Conservation (phyloP, 23 red algal genomes). For the Gracilaria domingensis region DNA sequence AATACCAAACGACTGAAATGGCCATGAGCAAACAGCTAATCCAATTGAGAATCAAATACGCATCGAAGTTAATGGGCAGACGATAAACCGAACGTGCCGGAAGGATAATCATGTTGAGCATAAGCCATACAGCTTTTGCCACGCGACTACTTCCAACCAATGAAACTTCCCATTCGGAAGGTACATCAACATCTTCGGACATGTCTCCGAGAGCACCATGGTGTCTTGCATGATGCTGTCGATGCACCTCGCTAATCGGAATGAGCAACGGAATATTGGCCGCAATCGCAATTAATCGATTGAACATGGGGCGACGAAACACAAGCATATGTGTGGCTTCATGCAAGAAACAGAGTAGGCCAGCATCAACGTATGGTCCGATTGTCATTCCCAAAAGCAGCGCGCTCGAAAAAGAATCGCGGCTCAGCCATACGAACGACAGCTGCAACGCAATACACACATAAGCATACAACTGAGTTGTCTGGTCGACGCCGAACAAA, state of each 20-base stretch:
- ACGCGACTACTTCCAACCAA: conserved; percentile 64
- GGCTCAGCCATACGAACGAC: conserved; percentile 2
- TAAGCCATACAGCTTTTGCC: conserved; percentile 76
- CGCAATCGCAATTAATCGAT: conserved; percentile 63
- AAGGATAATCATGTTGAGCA: conserved; percentile 57
- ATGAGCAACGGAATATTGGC: conserved; percentile 72
- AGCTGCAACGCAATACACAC: conserved; percentile 61
- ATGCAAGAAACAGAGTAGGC: conserved; percentile 70
- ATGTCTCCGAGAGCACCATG: conserved; percentile 69
- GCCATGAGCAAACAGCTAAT: conserved; percentile 29
- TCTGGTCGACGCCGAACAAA: conserved; percentile 60
- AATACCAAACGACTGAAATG: not conserved
- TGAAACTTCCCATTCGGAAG: conserved; percentile 62
- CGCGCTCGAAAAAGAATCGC: conserved; percentile 20
- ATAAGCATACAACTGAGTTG: conserved; percentile 68
- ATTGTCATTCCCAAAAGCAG: conserved; percentile 44
- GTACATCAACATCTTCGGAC: conserved; percentile 75
- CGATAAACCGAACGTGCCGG: conserved; percentile 47
- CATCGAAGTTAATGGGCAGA: conserved; percentile 35
- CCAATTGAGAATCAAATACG: conserved; percentile 49
- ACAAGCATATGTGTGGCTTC: conserved; percentile 88
- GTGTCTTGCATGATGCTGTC: conserved; percentile 81
- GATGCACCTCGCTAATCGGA: conserved; percentile 74
- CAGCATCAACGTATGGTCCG: conserved; percentile 78
- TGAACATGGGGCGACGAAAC: conserved; percentile 54